Percentiles rank a stretch among this genome's conserved stretches.
These are phyloP conservation scores for Rhodosporidiobolus odoratus DNA, from an alignment of 768 basidiomycete genomes.

Conservation along the genomic window DNA sequence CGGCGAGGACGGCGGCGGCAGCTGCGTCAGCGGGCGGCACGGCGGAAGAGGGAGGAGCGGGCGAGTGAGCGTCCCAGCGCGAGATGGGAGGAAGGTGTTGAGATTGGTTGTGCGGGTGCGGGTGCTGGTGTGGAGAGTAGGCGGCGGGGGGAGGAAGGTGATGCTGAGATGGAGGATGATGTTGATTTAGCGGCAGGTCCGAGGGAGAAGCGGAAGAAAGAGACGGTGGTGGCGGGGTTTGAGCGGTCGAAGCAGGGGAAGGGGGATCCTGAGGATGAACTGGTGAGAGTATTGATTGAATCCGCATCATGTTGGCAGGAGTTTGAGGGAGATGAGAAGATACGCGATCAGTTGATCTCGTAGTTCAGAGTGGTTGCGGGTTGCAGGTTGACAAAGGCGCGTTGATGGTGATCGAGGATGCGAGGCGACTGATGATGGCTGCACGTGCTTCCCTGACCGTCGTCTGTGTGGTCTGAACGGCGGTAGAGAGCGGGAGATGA, in stretches of 20 bases:
- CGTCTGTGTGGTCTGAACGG: no score
- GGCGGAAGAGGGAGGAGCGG: neutral
- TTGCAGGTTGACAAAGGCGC: no score
- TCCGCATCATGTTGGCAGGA: slow-evolving; percentile 28
- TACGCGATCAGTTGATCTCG: no score
- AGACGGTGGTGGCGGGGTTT: no score
- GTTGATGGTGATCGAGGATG: no score
- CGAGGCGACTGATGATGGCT: no score
- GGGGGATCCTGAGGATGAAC: neutral
- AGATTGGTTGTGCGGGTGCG: no score
- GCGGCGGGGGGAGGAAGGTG: neutral
- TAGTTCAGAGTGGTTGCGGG: no score
- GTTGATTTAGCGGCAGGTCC: slow-evolving; percentile 12
- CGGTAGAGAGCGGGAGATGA: no score
- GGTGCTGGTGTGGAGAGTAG: no score
- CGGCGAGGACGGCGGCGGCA: slow-evolving; percentile 21
- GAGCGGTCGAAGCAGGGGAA: neutral
- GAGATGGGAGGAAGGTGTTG: neutral
- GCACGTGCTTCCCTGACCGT: no score
- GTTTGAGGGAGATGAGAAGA: no score
- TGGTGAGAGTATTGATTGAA: slow-evolving; percentile 19
- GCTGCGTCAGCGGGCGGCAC: slow-evolving; percentile 13
- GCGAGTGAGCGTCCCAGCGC: neutral
- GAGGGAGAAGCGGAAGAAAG: neutral
- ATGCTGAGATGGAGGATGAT: neutral